Evolutionary conservation across 352 stramenopile species (phyloP), one percentile per base, ranked within the genome.

Genomic region (Pythium oligandrum): DNA sequence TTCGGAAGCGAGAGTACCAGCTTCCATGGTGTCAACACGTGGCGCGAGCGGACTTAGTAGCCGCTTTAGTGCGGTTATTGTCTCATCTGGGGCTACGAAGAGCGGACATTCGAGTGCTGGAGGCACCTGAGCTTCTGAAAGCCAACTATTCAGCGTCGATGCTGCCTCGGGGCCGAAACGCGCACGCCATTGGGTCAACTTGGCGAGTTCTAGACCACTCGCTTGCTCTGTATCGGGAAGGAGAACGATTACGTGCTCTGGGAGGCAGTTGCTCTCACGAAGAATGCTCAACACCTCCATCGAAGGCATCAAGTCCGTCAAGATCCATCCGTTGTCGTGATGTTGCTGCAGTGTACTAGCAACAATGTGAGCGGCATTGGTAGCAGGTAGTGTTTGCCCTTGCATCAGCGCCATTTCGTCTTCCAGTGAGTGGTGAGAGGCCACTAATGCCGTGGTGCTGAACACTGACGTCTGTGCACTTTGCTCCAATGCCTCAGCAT

Each of bases 161-260:
- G 17, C 17, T 26, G 17, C 17, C 17, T 26, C 17, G 17, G 17
- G 17, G 17, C 17, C 17, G 17, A 26, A 26, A 26, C 17, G 17
- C 17, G 17, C 17, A 26, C 17, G 17, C 17, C 17, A 26, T 26
- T 26, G 17, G 17, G 17, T 26, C 17, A 26, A 26, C 17, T 26
- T 26, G 17, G 17, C 17, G 17, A 26, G 17, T 26, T 26, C 17
- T 26, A 26, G 17, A 26, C 17, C 17, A 26, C 17, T 26, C 17
- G 17, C 17, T 26, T 26, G 17, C 17, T 26, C 17, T 26, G 17
- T 26, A 26, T 26, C 17, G 17, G 17, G 17, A 32, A 79, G 61
- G 9, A 88, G 40, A 1, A 77, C 8, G n/a, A 88, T 53, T 48
- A 87, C 66, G 5, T 58, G 44, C 9, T 90, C 71, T 12, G 78